These are phyloP conservation scores for Orbilia oligospora DNA, from an alignment of 2,329 filamentous ascomycete species.

Conservation along the genomic window DNA sequence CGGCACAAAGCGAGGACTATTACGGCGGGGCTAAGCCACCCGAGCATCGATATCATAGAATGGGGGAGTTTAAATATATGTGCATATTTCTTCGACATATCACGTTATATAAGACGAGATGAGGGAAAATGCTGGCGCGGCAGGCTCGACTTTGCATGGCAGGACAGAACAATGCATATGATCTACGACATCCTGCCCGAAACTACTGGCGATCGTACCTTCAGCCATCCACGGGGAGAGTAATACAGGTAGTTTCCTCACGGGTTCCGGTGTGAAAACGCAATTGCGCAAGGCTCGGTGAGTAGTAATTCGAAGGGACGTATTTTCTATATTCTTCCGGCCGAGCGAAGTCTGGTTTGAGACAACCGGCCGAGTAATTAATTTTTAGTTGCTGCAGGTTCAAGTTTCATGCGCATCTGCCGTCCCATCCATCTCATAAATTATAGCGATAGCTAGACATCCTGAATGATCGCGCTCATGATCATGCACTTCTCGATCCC, in stretches of 20 bases:
- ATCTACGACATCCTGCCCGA: slow-evolving; percentile 8
- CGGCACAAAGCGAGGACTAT: slow-evolving; percentile 19
- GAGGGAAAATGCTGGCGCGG: slow-evolving; percentile 4
- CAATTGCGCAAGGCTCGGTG: background rate
- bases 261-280: background rate
- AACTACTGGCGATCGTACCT: background rate
- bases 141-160: slow-evolving; percentile 10
- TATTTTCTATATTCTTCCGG: background rate
- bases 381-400: slow-evolving; percentile 21
- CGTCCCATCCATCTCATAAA: background rate
- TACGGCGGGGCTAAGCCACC: slow-evolving; percentile 18
- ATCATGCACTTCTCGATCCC: too few species aligned
- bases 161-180: slow-evolving; percentile 10
- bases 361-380: too few species aligned
- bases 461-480: background rate
- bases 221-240: background rate
- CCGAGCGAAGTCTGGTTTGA: too few species aligned
- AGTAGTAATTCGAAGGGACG: background rate
- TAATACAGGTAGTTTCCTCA: background rate
- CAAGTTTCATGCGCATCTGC: slow-evolving; percentile 2
- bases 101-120: slow-evolving; percentile 23
- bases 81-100: background rate
- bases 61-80: slow-evolving; percentile 10
- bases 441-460: too few species aligned
- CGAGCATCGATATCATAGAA: slow-evolving; percentile 4